Conservation (phyloP, 1,139 yeast species). For the Candida dubliniensis region DNA sequence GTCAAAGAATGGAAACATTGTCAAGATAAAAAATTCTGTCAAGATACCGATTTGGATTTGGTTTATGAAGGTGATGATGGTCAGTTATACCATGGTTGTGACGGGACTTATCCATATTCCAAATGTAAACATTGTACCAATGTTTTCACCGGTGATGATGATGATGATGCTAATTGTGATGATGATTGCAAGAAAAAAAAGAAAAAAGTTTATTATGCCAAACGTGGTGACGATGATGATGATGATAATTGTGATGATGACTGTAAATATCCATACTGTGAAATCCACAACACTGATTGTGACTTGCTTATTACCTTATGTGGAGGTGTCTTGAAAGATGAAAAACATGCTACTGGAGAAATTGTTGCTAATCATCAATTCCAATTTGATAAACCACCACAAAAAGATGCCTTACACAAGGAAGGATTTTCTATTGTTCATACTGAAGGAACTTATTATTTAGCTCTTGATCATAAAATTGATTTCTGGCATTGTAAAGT, state of each 20-base stretch:
- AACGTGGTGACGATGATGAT: too few relatives aligned
- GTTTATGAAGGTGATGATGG: slow-evolving; percentile 8
- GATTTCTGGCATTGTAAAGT: slow-evolving; percentile 7
- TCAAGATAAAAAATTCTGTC: too few relatives aligned
- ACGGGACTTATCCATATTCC: slow-evolving; percentile 5
- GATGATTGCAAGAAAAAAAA: too few relatives aligned
- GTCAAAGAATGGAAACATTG: background rate
- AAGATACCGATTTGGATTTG: slow-evolving; percentile 1
- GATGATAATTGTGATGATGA: slow-evolving; percentile 1
- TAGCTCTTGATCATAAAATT: slow-evolving; percentile 7
- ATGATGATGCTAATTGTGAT: too few relatives aligned
- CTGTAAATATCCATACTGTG: slow-evolving; percentile 4
- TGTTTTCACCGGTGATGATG: background rate
- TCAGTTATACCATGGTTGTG: slow-evolving; percentile 6
- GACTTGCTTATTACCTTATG: slow-evolving; percentile 41
- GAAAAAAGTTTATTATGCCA: too few relatives aligned
- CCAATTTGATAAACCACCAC: background rate
- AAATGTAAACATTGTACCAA: slow-evolving; percentile 4
- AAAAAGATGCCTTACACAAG: background rate
- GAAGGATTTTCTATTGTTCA: slow-evolving; percentile 17
- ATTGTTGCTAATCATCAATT: slow-evolving; percentile 7
- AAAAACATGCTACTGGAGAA: slow-evolving; percentile 3
- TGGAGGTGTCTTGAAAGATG: slow-evolving; percentile 37
- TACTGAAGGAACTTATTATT: slow-evolving; percentile 21
- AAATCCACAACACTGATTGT: slow-evolving; percentile 5